Evolutionary conservation across 2,329 filamentous ascomycete genomes (phyloP), one percentile per base, ranked within the genome.

Genomic region (Furcasterigmium sp.): DNA sequence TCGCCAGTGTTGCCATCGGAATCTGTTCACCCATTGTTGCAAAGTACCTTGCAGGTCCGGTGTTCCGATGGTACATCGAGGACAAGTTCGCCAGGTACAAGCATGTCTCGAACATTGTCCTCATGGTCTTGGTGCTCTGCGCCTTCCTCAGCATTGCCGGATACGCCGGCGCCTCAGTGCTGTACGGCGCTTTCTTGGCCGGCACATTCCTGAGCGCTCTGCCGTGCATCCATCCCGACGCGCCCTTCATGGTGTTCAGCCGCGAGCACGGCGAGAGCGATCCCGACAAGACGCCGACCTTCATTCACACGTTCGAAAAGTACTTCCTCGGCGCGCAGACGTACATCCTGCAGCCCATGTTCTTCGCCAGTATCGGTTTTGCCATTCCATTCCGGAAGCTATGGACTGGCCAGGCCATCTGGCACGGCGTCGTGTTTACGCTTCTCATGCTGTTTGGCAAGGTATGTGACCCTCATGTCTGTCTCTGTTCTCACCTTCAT

Each of bases 301-400:
- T 67, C 38, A 51, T 60, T 1, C 61, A 65, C 41, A 65, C 63
- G 0, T 67, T 66, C 43, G 62, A 65, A 42, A 46, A 48, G 9
- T 68, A 67, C 42, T 50, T 66, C 1, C 41, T 60, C 1, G 62
- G 55, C 10, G 54, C 60, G 13, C 64, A 62, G 44, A 56, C 68
- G 3, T 62, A 61, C 18, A 67, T 82, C 4, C 54, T 82, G 4
- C 71, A 71, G 39, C 78, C 78, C 1, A 64, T 81, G 34, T 82
- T 82, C 58, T 82, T 82, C 51, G 77, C 68, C 43, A 57, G 64
- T 0, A 76, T 82, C 42, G 78, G 78, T 11, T 82, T 82, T 50
- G 73, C 78, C 3, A 78, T 82, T 9, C 78, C 78, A 1, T 77
- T 81, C 39, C 69, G 68, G 0, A 61, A 69, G 17, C 73, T 82